phyloP scores from a whole-genome alignment of 2,329 filamentous ascomycete species.

The Talaromyces pinophilus region DNA sequence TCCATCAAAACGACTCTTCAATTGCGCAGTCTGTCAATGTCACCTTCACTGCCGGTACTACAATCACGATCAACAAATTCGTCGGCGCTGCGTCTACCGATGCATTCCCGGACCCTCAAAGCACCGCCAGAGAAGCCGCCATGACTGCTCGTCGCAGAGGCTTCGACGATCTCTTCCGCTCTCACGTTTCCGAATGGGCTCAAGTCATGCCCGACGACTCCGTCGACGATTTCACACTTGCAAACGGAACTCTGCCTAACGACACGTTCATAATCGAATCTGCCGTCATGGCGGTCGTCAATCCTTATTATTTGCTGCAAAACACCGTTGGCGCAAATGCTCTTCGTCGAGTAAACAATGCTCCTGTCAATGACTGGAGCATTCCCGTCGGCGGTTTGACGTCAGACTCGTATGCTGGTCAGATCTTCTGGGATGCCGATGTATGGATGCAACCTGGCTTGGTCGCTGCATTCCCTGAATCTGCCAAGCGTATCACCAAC shows the following conservation, averaged over 20 bases:
- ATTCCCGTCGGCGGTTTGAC: constrained; percentile 68
- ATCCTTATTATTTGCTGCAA: constrained; percentile 51
- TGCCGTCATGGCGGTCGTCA: constrained; percentile 51
- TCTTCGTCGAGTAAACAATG: constrained; percentile 51
- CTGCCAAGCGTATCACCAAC: constrained; percentile 64
- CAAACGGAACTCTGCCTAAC: constrained; percentile 58
- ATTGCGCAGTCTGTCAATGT: constrained; percentile 64
- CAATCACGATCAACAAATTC: constrained; percentile 63
- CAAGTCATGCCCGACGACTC: constrained; percentile 61
- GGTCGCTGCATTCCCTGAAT: constrained; percentile 63
- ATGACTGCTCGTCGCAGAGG: constrained; percentile 54
- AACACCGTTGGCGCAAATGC: constrained; percentile 58
- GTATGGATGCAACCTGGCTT: constrained; percentile 70
- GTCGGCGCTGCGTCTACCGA: constrained; percentile 69
- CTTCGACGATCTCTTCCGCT: constrained; percentile 56
- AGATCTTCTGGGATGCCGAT: constrained; percentile 67
- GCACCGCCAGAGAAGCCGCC: constrained; percentile 58
- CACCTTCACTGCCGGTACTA: constrained; percentile 54
- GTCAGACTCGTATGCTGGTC: constrained; percentile 67
- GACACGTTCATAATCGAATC: constrained; percentile 59
- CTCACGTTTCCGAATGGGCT: constrained; percentile 65
- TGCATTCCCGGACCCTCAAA: constrained; percentile 61
- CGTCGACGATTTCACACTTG: constrained; percentile 63
- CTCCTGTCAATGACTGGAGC: constrained; percentile 61
- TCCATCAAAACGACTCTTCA: constrained; percentile 62